These are phyloP conservation scores for Pseudogymnoascus sp. DNA, from an alignment of 2,329 filamentous ascomycete species.

Conservation along the genomic window DNA sequence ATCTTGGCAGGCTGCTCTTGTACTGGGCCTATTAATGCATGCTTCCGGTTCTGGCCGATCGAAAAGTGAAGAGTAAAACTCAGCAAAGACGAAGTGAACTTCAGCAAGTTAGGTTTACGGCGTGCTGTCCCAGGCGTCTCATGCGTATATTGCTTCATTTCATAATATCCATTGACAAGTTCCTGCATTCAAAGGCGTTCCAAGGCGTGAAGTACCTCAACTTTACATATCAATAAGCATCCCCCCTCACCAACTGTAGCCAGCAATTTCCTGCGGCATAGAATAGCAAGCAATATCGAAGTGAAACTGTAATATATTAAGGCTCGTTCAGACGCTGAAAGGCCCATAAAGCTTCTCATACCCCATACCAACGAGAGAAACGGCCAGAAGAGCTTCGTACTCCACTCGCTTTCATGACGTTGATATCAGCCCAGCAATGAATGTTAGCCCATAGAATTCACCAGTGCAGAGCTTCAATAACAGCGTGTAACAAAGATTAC, in stretches of 20 bases:
- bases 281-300: not conserved
- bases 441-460: not conserved
- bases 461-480: not conserved
- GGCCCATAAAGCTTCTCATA: not conserved
- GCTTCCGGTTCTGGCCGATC: not conserved
- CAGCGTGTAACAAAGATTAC: not conserved
- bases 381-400: not conserved
- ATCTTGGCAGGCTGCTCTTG: not conserved
- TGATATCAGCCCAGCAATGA: not conserved
- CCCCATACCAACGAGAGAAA: not conserved
- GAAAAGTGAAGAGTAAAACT: not conserved
- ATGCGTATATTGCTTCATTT: not conserved
- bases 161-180: not conserved
- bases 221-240: not conserved
- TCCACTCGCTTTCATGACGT: not conserved
- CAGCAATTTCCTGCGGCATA: not conserved
- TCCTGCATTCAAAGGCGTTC: not conserved
- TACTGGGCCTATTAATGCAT: not conserved
- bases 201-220: not conserved
- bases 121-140: not conserved
- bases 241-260: not conserved
- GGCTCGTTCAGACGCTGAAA: not conserved
- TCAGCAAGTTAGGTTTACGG: not conserved
- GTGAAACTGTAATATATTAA: not conserved
- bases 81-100: not conserved